A percentile compares a stretch with the other conserved stretches of the same genome.
These are phyloP conservation scores for Lactarius tabidus DNA, from an alignment of 768 basidiomycete genomes.

Conservation along the genomic window DNA sequence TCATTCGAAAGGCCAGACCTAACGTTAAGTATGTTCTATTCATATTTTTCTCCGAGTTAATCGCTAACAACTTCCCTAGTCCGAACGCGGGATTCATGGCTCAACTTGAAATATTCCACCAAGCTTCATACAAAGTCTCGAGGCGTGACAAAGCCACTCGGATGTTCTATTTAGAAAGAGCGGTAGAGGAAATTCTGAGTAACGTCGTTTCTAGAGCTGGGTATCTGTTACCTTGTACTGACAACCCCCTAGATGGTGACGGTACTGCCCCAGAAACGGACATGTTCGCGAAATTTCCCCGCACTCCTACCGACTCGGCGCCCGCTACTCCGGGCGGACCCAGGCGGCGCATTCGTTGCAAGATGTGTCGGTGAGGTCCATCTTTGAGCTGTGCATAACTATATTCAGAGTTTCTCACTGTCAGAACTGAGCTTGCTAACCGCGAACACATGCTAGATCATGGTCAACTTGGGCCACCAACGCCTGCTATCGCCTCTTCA, in stretches of 20 bases:
- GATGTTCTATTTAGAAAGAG: slow-evolving; percentile 79
- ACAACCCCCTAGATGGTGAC: slow-evolving; percentile 57
- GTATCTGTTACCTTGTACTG: slow-evolving; percentile 12
- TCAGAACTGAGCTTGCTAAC: slow-evolving; percentile 77
- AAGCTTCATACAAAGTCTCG: slow-evolving; percentile 65
- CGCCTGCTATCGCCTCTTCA: slow-evolving; percentile 46
- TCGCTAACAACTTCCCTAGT: slow-evolving; percentile 37
- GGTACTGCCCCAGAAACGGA: slow-evolving; percentile 57
- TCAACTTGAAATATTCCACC: slow-evolving; percentile 78
- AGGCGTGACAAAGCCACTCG: slow-evolving; percentile 65
- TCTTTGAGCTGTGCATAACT: background rate
- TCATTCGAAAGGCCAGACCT: slow-evolving; percentile 65
- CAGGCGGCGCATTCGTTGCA: slow-evolving; percentile 76
- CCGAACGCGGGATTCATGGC: slow-evolving; percentile 82
- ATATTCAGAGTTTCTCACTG: slow-evolving; percentile 1
- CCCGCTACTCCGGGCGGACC: slow-evolving; percentile 58
- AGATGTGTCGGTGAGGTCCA: slow-evolving; percentile 74
- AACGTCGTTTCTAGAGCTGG: slow-evolving; percentile 30
- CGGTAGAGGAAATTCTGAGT: slow-evolving; percentile 78
- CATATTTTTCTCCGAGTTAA: slow-evolving; percentile 3
- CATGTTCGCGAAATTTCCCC: slow-evolving; percentile 75
- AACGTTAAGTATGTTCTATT: slow-evolving; percentile 55
- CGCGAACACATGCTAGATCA: slow-evolving; percentile 95
- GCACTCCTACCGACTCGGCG: slow-evolving; percentile 56
- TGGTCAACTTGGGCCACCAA: slow-evolving; percentile 68